These are phyloP conservation scores for Saprolegnia parasitica DNA, from an alignment of 352 stramenopile species.

Conservation along the genomic window DNA sequence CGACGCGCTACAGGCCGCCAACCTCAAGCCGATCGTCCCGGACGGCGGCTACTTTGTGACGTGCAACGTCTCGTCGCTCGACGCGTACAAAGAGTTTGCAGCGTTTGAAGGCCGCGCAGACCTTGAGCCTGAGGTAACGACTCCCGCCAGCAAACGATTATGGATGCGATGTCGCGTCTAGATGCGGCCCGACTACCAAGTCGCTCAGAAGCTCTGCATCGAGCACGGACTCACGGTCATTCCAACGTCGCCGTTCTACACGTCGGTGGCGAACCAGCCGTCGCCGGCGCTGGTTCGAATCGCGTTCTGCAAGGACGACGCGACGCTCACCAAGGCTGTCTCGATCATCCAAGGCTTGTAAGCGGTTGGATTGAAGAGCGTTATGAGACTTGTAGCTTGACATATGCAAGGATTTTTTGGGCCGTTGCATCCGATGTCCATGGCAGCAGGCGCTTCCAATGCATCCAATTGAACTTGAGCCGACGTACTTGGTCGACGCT, in stretches of 20 bases:
- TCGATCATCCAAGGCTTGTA: slow-evolving; percentile 58
- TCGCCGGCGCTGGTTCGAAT: slow-evolving; percentile 83
- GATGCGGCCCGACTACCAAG: slow-evolving; percentile 83
- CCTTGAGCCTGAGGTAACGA: slow-evolving; percentile 51
- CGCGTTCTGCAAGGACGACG: slow-evolving; percentile 96
- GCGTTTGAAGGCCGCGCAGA: slow-evolving; percentile 46
- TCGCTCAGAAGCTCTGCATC: slow-evolving; percentile 87
- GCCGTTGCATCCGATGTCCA: slow-evolving; percentile 62
- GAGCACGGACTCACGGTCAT: slow-evolving; percentile 90
- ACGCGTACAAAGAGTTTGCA: slow-evolving; percentile 68
- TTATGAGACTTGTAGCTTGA: slow-evolving; percentile 34
- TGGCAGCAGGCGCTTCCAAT: slow-evolving; percentile 81
- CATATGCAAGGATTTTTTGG: slow-evolving; percentile 44
- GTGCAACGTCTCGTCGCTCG: slow-evolving; percentile 67
- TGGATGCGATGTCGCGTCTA: too few species aligned
- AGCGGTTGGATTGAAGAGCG: not conserved
- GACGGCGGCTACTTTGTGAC: slow-evolving; percentile 95
- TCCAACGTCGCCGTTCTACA: slow-evolving; percentile 93
- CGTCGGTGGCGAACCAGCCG: slow-evolving; percentile 67
- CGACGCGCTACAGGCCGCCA: slow-evolving; percentile 61
- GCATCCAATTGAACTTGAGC: slow-evolving; percentile 79
- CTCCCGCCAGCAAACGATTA: too few species aligned
- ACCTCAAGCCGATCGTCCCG: slow-evolving; percentile 88
- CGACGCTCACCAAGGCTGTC: slow-evolving; percentile 86
- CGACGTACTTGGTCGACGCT: slow-evolving; percentile 51